Evolutionary conservation across 768 basidiomycete species (phyloP), one percentile per base, ranked within the genome.

Genomic region (Porpolomopsis calyptriformis): DNA sequence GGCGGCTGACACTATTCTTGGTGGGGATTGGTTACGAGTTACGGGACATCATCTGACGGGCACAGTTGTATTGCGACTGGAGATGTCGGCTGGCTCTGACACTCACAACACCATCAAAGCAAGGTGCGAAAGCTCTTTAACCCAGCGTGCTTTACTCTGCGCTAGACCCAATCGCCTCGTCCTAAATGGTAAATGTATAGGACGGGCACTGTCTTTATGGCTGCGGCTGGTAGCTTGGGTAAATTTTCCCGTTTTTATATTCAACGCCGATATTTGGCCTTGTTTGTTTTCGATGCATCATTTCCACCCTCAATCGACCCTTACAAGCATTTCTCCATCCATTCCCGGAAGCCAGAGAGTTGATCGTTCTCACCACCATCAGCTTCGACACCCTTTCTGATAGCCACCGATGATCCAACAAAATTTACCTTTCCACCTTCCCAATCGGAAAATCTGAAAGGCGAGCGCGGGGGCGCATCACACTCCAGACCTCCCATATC

Each of bases 401-500:
- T 41, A n/a, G 59, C 56, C 22, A 74, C 68, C 47, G 73, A 82
- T 0, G 77, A 80, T 22, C 76, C 82, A 26, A 81, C 49, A 53
- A 88, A 83, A 1, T 67, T 57, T 16, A 88, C 66, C n/a, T 86
- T 80, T 6, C 88, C 87, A 2, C 85, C 88, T 53, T 89, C 87
- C 87, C 87, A 91, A 35, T 82, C 78, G 2, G 70, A 71, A 55
- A 90, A 90, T 53, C 68, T 79, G 68, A 91, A 91, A 16, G 64
- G 51, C 0, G 71, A 73, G 11, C 70, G 73, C 22, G 68, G 67
- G 25, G 65, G 62, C 19, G 74, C 74, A 45, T 63, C 71, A 56
- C 82, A 85, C 40, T 89, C 85, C 45, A 91, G 61, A 0, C 87
- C 86, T 27, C 82, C 85, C 63, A 84, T 63, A 42, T 85, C 83